phyloP scores from a whole-genome alignment of 2,329 filamentous ascomycete species.

The Verruconis gallopava region DNA sequence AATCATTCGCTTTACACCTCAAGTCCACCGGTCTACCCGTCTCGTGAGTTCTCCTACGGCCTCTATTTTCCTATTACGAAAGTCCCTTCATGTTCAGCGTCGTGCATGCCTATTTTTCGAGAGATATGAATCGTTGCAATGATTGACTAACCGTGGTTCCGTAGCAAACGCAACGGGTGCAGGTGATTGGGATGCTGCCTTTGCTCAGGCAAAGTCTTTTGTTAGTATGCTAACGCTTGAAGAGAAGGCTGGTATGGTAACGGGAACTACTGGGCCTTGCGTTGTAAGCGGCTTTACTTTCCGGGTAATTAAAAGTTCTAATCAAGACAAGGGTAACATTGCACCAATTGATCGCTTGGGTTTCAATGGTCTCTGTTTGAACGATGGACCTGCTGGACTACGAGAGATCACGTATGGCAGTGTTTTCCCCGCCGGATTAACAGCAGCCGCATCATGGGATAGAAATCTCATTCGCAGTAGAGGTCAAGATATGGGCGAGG shows the following conservation, averaged over 20 bases:
- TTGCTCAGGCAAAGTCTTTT: conserved; percentile 26
- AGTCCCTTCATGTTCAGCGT: too few relatives aligned
- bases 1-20: conserved; percentile 11
- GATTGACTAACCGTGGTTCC: not conserved
- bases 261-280: conserved; percentile 15
- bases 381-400: conserved; percentile 28
- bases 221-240: conserved; percentile 26
- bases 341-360: conserved; percentile 22
- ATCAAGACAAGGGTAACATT: conserved; percentile 21
- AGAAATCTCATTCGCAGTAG: conserved; percentile 20
- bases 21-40: conserved; percentile 12
- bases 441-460: conserved; percentile 26
- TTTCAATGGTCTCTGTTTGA: conserved; percentile 26
- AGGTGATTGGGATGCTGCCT: conserved; percentile 24
- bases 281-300: conserved; percentile 1
- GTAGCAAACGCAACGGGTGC: conserved; percentile 1
- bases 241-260: conserved; percentile 29
- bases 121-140: not conserved
- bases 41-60: conserved; percentile 8
- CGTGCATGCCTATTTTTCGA: not conserved
- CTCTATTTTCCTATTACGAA: too few relatives aligned
- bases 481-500: conserved; percentile 22
- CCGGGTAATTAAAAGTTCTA: not conserved
- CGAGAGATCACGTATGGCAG: conserved; percentile 26
- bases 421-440: conserved; percentile 28